These are phyloP conservation scores for Multifurca ochricompacta DNA, from an alignment of 768 basidiomycete genomes.

Conservation along the genomic window DNA sequence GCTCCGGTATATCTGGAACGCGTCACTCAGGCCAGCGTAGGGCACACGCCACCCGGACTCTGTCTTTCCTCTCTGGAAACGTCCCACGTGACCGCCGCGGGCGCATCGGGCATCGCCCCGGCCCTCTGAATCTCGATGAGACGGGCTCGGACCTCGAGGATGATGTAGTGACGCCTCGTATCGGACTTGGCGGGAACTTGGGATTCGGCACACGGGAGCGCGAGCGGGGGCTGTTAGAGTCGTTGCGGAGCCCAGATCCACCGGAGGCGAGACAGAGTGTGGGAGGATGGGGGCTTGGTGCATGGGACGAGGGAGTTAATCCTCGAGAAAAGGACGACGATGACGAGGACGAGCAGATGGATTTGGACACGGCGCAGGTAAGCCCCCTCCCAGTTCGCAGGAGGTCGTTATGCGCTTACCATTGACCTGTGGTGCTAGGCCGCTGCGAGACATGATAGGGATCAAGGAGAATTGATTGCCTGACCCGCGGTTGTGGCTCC, in stretches of 20 bases:
- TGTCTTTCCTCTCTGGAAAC: conserved; percentile 66
- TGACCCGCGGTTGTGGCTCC: neutral
- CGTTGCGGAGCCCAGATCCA: conserved; percentile 33
- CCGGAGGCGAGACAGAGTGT: conserved; percentile 36
- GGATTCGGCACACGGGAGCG: conserved; percentile 38
- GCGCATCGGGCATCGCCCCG: conserved; percentile 49
- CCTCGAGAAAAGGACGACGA: conserved; percentile 44
- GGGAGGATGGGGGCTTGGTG: conserved; percentile 74
- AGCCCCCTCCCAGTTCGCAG: neutral
- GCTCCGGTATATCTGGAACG: conserved; percentile 36
- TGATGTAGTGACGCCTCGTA: conserved; percentile 13
- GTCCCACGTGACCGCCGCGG: conserved; percentile 73
- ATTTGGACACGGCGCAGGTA: conserved; percentile 70
- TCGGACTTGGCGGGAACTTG: neutral
- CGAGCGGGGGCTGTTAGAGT: conserved; percentile 48
- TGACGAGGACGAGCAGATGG: conserved; percentile 55
- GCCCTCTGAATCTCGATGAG: conserved; percentile 2
- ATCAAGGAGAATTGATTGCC: conserved; percentile 3
- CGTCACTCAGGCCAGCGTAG: conserved; percentile 18
- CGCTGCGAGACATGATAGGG: neutral
- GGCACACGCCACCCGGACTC: conserved; percentile 34
- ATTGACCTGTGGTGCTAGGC: neutral
- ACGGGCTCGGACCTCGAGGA: conserved; percentile 25
- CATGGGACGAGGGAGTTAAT: conserved; percentile 35
- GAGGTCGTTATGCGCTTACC: neutral